Evolutionary conservation across 208 protist genomes (phyloP).

Genomic region (Leptomonas seymouri): DNA sequence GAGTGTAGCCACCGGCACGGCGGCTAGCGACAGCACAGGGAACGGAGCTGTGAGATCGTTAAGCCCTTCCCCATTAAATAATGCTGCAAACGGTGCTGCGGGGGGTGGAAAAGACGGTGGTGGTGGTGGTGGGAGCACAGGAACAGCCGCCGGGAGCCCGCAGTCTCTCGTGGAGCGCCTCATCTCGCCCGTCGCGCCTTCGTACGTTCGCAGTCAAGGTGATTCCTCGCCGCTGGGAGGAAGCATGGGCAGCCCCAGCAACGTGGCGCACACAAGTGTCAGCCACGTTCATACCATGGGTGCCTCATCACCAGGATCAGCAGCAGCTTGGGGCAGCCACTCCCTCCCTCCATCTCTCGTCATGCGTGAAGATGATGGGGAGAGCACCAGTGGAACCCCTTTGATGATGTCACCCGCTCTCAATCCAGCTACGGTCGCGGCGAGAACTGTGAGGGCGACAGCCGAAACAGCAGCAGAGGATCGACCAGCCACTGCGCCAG

Average conservation of each 20-base stretch:
- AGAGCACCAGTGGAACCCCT: background rate
- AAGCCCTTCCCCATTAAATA: too few species aligned
- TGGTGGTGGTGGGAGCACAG: too few species aligned
- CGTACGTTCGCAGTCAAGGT: background rate
- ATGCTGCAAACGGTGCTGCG: too few species aligned
- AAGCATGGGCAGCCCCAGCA: background rate
- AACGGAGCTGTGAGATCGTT: too few species aligned
- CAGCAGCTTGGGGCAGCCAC: background rate
- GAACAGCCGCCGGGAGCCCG: too few species aligned
- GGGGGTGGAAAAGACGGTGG: too few species aligned
- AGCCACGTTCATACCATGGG: background rate
- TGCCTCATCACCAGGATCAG: background rate
- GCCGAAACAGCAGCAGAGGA: background rate
- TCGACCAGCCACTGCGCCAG: constrained; percentile 6
- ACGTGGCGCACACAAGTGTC: background rate
- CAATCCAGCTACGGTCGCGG: background rate
- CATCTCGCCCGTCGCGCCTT: background rate
- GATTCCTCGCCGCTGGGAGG: background rate
- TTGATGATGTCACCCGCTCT: constrained; percentile 4
- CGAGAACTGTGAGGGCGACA: background rate
- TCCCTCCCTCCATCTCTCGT: background rate
- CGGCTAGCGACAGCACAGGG: background rate
- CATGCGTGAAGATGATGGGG: constrained; percentile 11
- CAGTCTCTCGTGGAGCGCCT: background rate
- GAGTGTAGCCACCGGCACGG: background rate